Conservation (phyloP, 495 filamentous ascomycete genomes). For the Neurospora cerealis region DNA sequence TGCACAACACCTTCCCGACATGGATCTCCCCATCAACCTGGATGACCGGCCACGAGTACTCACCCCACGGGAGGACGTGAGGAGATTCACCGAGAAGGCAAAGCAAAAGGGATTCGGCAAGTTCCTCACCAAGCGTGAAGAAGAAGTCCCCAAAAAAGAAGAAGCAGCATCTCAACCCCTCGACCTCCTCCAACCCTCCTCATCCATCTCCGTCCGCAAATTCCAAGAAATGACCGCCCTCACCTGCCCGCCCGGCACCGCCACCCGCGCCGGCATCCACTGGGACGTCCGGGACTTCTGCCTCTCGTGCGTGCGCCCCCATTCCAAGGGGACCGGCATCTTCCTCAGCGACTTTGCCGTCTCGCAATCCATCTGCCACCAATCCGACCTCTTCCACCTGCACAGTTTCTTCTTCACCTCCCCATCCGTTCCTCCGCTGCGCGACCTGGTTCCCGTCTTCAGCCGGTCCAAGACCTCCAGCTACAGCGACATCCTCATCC, state of each 20-base stretch:
- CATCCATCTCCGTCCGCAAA: conserved; percentile 25
- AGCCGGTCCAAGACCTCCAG: conserved; percentile 58
- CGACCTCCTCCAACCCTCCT: not conserved
- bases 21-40: conserved; percentile 75
- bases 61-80: conserved; percentile 53
- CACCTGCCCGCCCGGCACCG: conserved; percentile 49
- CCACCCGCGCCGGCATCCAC: conserved; percentile 39
- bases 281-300: conserved; percentile 51
- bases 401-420: conserved; percentile 63
- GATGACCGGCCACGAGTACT: conserved; percentile 69
- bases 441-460: conserved; percentile 62
- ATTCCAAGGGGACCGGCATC: conserved; percentile 46
- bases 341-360: conserved; percentile 57
- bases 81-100: conserved; percentile 29
- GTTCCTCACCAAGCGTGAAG: conserved; percentile 16
- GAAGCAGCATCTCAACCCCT: not conserved
- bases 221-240: conserved; percentile 42
- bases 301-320: conserved; percentile 49
- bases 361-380: conserved; percentile 62
- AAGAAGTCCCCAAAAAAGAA: not conserved
- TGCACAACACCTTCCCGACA: conserved; percentile 59
- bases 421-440: conserved; percentile 48
- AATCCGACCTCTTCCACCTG: conserved; percentile 64
- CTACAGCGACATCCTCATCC: conserved; percentile 67
- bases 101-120: conserved; percentile 20